These are phyloP conservation scores for Pythium aquatile DNA, from an alignment of 352 stramenopile species.

Conservation along the genomic window DNA sequence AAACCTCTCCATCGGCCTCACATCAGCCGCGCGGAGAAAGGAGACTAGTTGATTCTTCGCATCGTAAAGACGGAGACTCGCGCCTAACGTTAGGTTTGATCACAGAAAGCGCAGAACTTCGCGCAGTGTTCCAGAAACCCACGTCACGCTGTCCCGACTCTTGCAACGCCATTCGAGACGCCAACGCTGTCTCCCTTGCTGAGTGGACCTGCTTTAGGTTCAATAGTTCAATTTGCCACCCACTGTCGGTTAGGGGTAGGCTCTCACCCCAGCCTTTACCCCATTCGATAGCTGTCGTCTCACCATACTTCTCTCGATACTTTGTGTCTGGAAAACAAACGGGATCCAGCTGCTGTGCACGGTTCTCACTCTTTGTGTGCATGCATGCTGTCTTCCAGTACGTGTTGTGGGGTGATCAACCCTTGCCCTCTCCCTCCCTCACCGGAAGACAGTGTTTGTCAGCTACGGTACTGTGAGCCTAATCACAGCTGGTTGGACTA, in stretches of 20 bases:
- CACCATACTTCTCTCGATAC: not conserved
- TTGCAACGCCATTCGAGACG: not conserved
- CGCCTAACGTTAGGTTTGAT: not conserved
- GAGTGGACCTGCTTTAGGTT: conserved; percentile 5
- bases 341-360: not conserved
- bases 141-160: not conserved
- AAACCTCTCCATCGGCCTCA: too few relatives aligned
- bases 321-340: not conserved
- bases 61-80: too few relatives aligned
- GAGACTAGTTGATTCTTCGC: too few relatives aligned
- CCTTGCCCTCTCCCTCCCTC: not conserved
- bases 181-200: not conserved
- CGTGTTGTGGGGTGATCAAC: not conserved
- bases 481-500: not conserved
- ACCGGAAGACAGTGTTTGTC: not conserved
- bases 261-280: not conserved
- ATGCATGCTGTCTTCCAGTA: not conserved
- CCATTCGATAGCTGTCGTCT: not conserved
- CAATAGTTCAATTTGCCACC: not conserved
- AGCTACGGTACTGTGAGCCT: not conserved
- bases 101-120: not conserved
- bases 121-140: not conserved
- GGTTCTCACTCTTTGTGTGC: not conserved
- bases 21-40: too few relatives aligned
- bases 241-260: not conserved